Evolutionary conservation across 108 stramenopile genomes (phyloP), one percentile per base, ranked within the genome.

Genomic region (Fragilaria crotonensis): DNA sequence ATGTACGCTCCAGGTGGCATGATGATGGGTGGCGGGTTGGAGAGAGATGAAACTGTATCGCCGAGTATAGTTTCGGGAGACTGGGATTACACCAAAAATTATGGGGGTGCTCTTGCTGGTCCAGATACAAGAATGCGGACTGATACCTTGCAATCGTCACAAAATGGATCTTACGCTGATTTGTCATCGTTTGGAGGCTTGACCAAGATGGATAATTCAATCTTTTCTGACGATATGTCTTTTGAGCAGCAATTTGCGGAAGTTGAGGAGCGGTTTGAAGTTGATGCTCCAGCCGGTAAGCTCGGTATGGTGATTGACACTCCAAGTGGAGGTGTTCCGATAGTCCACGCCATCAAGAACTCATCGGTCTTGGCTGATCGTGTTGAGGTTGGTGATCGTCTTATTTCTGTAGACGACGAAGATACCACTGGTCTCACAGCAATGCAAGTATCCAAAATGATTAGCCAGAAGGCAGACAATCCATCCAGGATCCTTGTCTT

Each of bases 301-400:
- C 65, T 93, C 41, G 92, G 92, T 1, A 81, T 93, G 67, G 92
- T 93, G 5, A 84, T 93, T 61, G 88, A 93, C 44, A 90, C 89
- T 29, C 86, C 88, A 17, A 72, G 71, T 26, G 82, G 80, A 5
- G 79, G 76, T 19, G 62, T 82, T 5, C 92, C 92, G 0, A 54
- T 88, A 2, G 92, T 93, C 28, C 84, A 89, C 52, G 88, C 86
- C 5, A 88, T 93, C 57, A 89, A 90, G 62, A 81, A 85, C 19
- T 72, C 82, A 22, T 84, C 83, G 60, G 71, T 85, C 3, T 59
- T 93, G 60, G 54, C 76, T 11, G 83, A 83, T 19, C 66, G 62
- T 26, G 84, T 93, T 18, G 33, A 52, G 20, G 80, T 89, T 0
- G 92, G 88, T 1, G 92, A 93, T 65, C 74, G 78, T 21, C 67